Percentiles rank a stretch among this genome's conserved stretches.
phyloP scores from a whole-genome alignment of 2,329 filamentous ascomycete genomes.

The Trichoderma citrinoviride region DNA sequence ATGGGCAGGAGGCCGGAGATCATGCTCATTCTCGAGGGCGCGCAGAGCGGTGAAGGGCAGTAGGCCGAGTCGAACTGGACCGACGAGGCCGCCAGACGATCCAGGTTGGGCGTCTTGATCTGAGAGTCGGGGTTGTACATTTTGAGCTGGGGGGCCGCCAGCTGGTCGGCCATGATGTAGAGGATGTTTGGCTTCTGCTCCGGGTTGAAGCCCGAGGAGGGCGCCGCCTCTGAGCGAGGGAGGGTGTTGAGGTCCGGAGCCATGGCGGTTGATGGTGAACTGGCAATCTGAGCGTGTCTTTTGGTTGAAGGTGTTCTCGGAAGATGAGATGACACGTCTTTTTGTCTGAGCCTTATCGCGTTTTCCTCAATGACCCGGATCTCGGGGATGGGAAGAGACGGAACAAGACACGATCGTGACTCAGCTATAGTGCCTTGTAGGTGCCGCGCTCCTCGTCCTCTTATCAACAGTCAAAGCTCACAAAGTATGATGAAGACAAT shows the following conservation, averaged over 20 bases:
- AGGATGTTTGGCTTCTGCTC: slow-evolving; percentile 43
- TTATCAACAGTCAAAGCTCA: neutral
- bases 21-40: slow-evolving; percentile 90
- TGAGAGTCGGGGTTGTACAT: slow-evolving; percentile 87
- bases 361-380: too few species aligned
- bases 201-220: slow-evolving; percentile 27
- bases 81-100: slow-evolving; percentile 73
- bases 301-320: neutral
- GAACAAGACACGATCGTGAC: too few species aligned
- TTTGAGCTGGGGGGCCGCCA: slow-evolving; percentile 84
- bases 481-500: neutral
- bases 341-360: neutral
- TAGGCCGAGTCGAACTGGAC: slow-evolving; percentile 94
- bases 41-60: slow-evolving; percentile 89
- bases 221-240: slow-evolving; percentile 50
- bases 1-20: slow-evolving; percentile 88
- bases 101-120: slow-evolving; percentile 89
- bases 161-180: slow-evolving; percentile 96
- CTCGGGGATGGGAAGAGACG: too few species aligned
- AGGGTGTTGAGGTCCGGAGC: slow-evolving; percentile 73
- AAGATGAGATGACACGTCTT: neutral
- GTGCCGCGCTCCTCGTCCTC: too few species aligned
- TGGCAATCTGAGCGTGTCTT: too few species aligned
- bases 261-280: slow-evolving; percentile 46
- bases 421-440: too few species aligned